Evolutionary conservation across 1,139 yeast species (phyloP).

Genomic region (Hyphopichia burtonii): DNA sequence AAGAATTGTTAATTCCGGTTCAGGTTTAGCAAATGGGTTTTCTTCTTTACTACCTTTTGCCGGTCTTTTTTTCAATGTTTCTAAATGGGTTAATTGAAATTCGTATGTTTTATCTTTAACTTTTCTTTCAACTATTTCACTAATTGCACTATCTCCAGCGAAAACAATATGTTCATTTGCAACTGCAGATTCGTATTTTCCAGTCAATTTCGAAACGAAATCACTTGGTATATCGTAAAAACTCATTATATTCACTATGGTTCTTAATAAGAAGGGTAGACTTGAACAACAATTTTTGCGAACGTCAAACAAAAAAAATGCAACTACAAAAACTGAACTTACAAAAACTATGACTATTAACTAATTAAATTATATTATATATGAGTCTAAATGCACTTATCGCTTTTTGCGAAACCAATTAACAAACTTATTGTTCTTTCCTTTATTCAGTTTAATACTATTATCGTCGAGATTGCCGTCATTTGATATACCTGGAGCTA

Average conservation of each 20-base stretch:
- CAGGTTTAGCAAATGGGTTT: slow-evolving; percentile 82
- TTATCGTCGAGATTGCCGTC: slow-evolving; percentile 6
- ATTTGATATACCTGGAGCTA: slow-evolving; percentile 11
- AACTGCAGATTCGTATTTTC: slow-evolving; percentile 29
- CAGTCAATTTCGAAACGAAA: slow-evolving; percentile 21
- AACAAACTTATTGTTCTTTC: slow-evolving; percentile 13
- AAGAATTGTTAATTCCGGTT: slow-evolving; percentile 66
- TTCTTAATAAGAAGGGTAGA: too few relatives aligned
- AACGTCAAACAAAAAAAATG: too few relatives aligned
- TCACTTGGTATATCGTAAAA: slow-evolving; percentile 22
- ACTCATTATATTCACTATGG: too few relatives aligned
- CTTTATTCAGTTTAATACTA: slow-evolving; percentile 6
- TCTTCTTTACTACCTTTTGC: slow-evolving; percentile 37
- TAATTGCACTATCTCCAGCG: slow-evolving; percentile 29
- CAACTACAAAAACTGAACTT: too few relatives aligned
- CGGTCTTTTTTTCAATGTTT: slow-evolving; percentile 58
- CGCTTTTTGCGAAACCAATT: slow-evolving; percentile 15
- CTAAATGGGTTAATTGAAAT: slow-evolving; percentile 32
- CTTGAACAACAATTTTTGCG: too few relatives aligned
- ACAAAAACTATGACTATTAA: too few relatives aligned
- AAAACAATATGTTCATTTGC: slow-evolving; percentile 23
- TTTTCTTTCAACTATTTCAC: slow-evolving; percentile 17
- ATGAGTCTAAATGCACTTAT: not conserved
- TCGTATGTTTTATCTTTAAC: slow-evolving; percentile 19
- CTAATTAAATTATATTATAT: slow-evolving; percentile 3